Conservation (phyloP, 495 filamentous ascomycete species). For the Talaromyces trachyspermus region DNA sequence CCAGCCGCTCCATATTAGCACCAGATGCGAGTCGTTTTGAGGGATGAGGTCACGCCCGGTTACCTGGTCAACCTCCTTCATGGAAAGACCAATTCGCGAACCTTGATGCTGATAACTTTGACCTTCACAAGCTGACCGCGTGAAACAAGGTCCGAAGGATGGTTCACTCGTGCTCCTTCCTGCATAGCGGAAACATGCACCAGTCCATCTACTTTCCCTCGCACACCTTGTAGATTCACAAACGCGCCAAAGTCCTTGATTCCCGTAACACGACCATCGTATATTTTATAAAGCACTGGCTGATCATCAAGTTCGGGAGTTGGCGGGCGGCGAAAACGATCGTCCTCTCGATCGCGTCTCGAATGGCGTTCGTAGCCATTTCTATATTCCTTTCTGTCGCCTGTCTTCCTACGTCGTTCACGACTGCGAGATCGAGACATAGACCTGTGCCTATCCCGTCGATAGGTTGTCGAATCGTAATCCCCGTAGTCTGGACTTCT, state of each 20-base stretch:
- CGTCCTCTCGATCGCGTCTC: slow-evolving; percentile 38
- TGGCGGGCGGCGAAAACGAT: slow-evolving; percentile 63
- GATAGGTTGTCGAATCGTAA: slow-evolving; percentile 38
- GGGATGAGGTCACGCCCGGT: slow-evolving; percentile 81
- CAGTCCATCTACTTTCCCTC: slow-evolving; percentile 83
- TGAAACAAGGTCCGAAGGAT: slow-evolving; percentile 80
- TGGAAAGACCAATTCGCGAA: slow-evolving; percentile 73
- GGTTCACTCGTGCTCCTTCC: slow-evolving; percentile 79
- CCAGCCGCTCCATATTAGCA: slow-evolving; percentile 79
- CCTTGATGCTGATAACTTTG: slow-evolving; percentile 87
- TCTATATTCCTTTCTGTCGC: slow-evolving; percentile 44
- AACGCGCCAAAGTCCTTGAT: slow-evolving; percentile 95
- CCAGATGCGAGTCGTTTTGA: slow-evolving; percentile 79
- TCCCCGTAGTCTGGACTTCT: slow-evolving; percentile 63
- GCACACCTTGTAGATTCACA: slow-evolving; percentile 82
- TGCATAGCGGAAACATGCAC: slow-evolving; percentile 96
- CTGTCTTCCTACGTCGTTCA: slow-evolving; percentile 36
- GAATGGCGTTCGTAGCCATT: slow-evolving; percentile 34
- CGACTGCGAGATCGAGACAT: slow-evolving; percentile 48
- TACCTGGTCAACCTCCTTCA: slow-evolving; percentile 95
- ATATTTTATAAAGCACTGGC: slow-evolving; percentile 79
- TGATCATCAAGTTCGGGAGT: slow-evolving; percentile 73
- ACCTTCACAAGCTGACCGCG: slow-evolving; percentile 82
- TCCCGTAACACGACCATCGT: slow-evolving; percentile 81
- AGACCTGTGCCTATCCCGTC: slow-evolving; percentile 46